A percentile compares a stretch with the other conserved stretches of the same genome.
Evolutionary conservation across 2,329 filamentous ascomycete species (phyloP).

Genomic region (Aspergillus pseudonomiae): DNA sequence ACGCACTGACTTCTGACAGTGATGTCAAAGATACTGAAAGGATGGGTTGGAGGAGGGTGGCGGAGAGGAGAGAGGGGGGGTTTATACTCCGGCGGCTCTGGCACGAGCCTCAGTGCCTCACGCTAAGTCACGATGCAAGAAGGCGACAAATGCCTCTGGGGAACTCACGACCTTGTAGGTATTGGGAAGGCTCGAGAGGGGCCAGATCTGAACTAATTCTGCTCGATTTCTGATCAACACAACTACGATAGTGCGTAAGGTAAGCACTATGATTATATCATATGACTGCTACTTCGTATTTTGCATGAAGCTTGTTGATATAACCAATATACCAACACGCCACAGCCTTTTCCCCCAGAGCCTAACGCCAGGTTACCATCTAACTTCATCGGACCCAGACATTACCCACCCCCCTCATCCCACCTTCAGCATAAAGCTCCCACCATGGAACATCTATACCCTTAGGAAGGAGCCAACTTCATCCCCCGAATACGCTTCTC

Average conservation of each 20-base stretch:
- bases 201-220: no score
- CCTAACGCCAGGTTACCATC: background rate
- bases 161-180: background rate
- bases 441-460: no score
- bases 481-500: no score
- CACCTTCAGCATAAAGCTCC: no score
- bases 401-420: no score
- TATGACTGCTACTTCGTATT: background rate
- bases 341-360: background rate
- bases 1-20: background rate
- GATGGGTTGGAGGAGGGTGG: background rate
- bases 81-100: no score
- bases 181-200: background rate
- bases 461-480: no score
- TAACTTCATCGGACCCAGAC: background rate
- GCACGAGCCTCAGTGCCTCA: no score
- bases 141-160: background rate
- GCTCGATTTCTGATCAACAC: background rate
- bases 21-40: background rate
- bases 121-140: no score
- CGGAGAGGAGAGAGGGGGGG: no score
- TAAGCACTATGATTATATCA: background rate
- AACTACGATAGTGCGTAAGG: background rate
- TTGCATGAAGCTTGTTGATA: background rate
- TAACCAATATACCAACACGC: background rate